A percentile compares a stretch with the other conserved stretches of the same genome.
Evolutionary conservation across 257 asterid genomes (phyloP).

Genomic region (Jacaranda copaia): DNA sequence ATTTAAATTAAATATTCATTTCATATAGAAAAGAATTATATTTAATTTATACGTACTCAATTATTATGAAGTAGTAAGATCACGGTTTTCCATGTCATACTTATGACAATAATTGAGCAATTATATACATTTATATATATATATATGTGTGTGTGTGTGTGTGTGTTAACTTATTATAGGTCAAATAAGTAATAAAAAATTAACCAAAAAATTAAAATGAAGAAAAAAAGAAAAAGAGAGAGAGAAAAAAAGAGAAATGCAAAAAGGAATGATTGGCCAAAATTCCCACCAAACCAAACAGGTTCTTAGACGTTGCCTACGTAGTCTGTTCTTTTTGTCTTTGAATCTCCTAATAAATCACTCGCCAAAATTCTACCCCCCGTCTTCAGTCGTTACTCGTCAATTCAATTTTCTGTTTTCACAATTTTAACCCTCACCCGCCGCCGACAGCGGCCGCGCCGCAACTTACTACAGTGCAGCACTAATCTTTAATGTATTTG

Average conservation of each 20-base stretch:
- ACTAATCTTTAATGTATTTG: constrained; percentile 48
- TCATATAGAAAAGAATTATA: not conserved
- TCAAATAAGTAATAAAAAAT: no score
- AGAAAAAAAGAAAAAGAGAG: not conserved
- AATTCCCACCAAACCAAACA: constrained; percentile 36
- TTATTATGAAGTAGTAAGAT: no score
- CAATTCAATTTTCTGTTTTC: constrained; percentile 4
- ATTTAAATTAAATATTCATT: no score
- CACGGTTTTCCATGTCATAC: no score
- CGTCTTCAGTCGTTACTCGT: constrained; percentile 41
- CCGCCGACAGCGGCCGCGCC: constrained; percentile 27
- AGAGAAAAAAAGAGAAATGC: not conserved
- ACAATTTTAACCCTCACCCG: constrained; percentile 18
- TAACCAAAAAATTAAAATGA: no score
- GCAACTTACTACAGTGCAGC: constrained; percentile 20
- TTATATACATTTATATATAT: no score
- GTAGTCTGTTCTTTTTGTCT: not conserved
- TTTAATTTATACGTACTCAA: no score
- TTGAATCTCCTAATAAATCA: not conserved
- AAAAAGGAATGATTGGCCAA: not conserved
- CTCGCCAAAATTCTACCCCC: constrained; percentile 30
- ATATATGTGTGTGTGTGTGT: no score
- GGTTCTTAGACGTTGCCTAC: constrained; percentile 3
- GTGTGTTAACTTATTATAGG: no score
- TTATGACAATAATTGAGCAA: no score